Evolutionary conservation across 2,329 filamentous ascomycete genomes (phyloP), one percentile per base, ranked within the genome.

Genomic region (Ceratocystis harringtonii): DNA sequence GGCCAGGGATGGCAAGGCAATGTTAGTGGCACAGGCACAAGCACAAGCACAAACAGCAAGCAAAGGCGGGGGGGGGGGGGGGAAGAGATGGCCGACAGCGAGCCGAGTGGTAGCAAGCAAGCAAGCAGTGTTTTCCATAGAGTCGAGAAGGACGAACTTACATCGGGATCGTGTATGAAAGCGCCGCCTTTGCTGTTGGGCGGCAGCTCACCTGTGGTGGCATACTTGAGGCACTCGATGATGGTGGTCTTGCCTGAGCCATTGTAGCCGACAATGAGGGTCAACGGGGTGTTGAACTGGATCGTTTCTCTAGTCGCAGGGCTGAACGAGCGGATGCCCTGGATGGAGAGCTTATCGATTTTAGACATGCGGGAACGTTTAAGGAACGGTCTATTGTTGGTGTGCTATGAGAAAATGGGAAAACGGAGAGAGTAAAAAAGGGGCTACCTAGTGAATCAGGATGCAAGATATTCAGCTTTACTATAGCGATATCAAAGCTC

Each of bases 171-270:
- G 74, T 99, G 92, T 69, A 99, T 90, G 74, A 97, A 99, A 62
- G 92, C 92, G 41, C 91, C 92, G 32, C 88, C 88, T 70, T 86
- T 88, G 78, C 87, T 92, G 78, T 96, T 96, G 41, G 94, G 90
- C 1, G 94, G 94, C 61, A 95, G 82, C 72, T 95, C 89, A 66
- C 94, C 95, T 6, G 92, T 96, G 19, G 95, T 96, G 63, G 90
- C 92, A 84, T 96, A 99, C 74, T 96, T 96, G 72, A 99, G 87
- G 74, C 91, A 95, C 76, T 99, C 94, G 76, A 99, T 99, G 73
- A 99, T 96, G 66, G 94, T 97, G 8, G 94, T 99, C 78, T 99
- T 99, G 68, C 94, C 94, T 0, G 92, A 97, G 65, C 94, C 94
- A 78, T 99, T 99, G 76, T 91, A 90, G 67, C 94, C 94, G 67